Evolutionary conservation across 2,329 filamentous ascomycete genomes (phyloP), one percentile per base, ranked within the genome.

Genomic region (Raffaelea deltoideospora): DNA sequence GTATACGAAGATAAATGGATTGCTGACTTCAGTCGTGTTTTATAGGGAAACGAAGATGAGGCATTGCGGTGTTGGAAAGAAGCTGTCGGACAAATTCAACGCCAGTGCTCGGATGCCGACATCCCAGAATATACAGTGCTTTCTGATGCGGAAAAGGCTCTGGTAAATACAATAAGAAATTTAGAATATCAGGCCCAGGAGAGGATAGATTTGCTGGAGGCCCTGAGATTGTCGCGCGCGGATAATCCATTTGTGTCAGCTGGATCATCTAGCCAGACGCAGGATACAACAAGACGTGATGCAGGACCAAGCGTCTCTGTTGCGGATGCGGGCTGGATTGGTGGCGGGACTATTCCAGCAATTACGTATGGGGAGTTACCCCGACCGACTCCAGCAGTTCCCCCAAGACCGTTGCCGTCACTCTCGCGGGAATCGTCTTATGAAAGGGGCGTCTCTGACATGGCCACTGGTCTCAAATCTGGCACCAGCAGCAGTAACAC

Each of bases 181-280:
- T 70, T 96, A 51, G 86, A 96, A 53, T 55, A 87, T 43, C 88
- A 95, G 58, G 95, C 87, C 57, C 88, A 90, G 55, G 88, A 96
- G 58, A 73, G 87, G 34, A 84, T 95, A 35, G 85, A 94, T 53
- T 64, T 96, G 24, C 67, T 96, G 7, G 80, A 90, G 52, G 80
- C 87, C 7, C 61, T 96, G 39, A 73, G 77, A 42, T 64, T 80
- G 44, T 77, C 73, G n/a, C 62, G 72, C 39, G 55, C 65, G 41
- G 67, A 64, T 15, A 54, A 58, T 29, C 41, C 51, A 2, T 35
- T 42, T 17, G 7, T 10, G 26, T 14, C 26, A 14, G 5, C 26
- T 13, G 26, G 10, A 28, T 29, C 7, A 20, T 10, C n/a, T 10
- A 24, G 14, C 14, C 19, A 15, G 7, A 15, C 3, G 7, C 10